Base-by-base conservation (phyloP, 768 basidiomycete genomes). In the Collybiopsis luxurians region DNA sequence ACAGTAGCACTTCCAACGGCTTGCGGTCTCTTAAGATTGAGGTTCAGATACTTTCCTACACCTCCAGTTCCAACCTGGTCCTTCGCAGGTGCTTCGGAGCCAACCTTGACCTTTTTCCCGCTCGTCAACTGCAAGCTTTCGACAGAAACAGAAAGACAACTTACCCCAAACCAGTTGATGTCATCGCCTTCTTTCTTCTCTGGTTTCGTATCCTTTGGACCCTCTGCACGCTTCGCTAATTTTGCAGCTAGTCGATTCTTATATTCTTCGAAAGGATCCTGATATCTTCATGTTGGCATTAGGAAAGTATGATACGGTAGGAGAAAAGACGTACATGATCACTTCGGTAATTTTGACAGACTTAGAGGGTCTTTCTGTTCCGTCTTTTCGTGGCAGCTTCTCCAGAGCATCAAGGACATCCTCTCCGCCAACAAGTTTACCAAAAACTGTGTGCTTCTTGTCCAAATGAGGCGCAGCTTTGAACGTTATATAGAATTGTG, bases 201-300 rank as follows among this genome's bases (percentile, higher is more conserved):
- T 42, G 61, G 60, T 58, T 69, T 26, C 15, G 36, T 17, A 21
- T 3, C 46, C 13, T 55, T 43, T 11, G 27, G 43, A 34, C 36
- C 58, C 56, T 79, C 79, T 1, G 76, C 77, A 60, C 76, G 74
- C 60, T 76, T 83, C 45, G 89, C 86, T 10, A 92, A 79, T 62
- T 89, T 90, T 65, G 89, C 94, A 31, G 83, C 82, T 7, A 93
- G 81, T 13, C 93, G 86, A 23, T 77, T 79, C 67, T 95, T 93
- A 72, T 97, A 98, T 38, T 89, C 89, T 53, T 96, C 90, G 65
- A 97, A 98, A 0, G 97, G 97, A 70, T 99, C 95, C 74, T 94
- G 90, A 65, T 92, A 89, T 53, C 92, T 94, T 65, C 40, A 60
- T 15, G 36, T 61, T 42, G 61, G 58, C 13, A 57, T 42, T 56